Conservation (phyloP, 1,284 basidiomycete species). For the Xerocomus minutiporus region DNA sequence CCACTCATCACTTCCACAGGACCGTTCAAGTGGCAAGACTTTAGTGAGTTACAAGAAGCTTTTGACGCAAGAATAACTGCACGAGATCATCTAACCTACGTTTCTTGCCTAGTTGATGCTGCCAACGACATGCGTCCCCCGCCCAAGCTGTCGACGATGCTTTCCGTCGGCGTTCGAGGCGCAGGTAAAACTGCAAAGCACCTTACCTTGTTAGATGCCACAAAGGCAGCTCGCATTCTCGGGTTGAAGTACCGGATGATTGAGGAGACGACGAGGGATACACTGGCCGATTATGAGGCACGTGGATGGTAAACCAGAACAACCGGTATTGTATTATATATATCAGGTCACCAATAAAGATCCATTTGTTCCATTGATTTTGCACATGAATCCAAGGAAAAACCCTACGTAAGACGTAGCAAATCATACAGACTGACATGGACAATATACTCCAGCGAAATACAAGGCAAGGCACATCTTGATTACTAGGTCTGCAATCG, state of each 20-base stretch:
- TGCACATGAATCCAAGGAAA: too few species aligned
- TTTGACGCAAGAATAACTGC: neutral
- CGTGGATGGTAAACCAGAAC: slow-evolving; percentile 31
- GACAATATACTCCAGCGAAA: too few species aligned
- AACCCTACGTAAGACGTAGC: too few species aligned
- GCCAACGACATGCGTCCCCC: slow-evolving; percentile 27
- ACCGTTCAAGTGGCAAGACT: slow-evolving; percentile 31
- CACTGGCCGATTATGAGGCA: slow-evolving; percentile 38
- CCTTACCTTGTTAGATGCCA: slow-evolving; percentile 27
- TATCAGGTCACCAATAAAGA: too few species aligned
- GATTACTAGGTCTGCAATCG: too few species aligned
- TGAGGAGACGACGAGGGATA: slow-evolving; percentile 41
- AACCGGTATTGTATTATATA: too few species aligned
- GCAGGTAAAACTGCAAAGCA: slow-evolving; percentile 36
- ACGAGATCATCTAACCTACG: neutral
- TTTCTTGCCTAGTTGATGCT: slow-evolving; percentile 21
- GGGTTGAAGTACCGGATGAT: slow-evolving; percentile 44
- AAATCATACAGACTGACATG: too few species aligned
- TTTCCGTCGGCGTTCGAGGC: slow-evolving; percentile 33
- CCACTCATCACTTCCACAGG: neutral
- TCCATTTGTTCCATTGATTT: too few species aligned
- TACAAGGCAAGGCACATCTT: too few species aligned
- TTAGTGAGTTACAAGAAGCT: slow-evolving; percentile 18
- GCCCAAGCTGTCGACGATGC: slow-evolving; percentile 17
- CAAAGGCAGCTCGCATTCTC: slow-evolving; percentile 42